Evolutionary conservation across 345 rosid genomes (phyloP), one percentile per base, ranked within the genome.

Genomic region (Eucalyptus urophylla): DNA sequence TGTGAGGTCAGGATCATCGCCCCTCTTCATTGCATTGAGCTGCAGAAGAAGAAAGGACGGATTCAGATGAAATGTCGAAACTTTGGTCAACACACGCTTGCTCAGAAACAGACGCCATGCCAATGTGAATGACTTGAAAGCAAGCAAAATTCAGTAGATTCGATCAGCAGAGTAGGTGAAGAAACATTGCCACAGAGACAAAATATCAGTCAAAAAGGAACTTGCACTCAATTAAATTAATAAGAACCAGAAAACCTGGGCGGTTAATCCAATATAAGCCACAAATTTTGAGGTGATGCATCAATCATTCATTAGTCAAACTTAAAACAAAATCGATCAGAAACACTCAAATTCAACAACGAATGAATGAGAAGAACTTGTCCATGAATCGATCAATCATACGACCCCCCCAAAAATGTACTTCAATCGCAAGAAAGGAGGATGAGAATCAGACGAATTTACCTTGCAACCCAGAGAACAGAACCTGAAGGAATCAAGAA

Each of bases 381-480:
- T 76, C 47, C 83, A 76, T 40, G 29, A 40, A 40, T 76, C 83
- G 24, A 76, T 76, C 43, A 49, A 86, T 86, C 49, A 58, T 51
- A 37, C 76, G 27, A 76, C 83, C 83, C 47, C 24, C 83, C 45
- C 40, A 76, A 53, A 53, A 81, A 49, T 40, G 87, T 49, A 72
- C 24, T 56, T 45, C 31, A 27, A 60, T 80, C 24, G 15, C n/a
- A 86, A 60, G 27, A 43, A 88, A 80, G 21, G 13, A 50, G 49
- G 49, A 54, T 4, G 40, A 24, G 65, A 53, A 37, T 37, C 12
- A 33, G 69, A 53, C 65, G 16, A 87, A 45, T 19, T 33, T 44
- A 94, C 96, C 95, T 97, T 97, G 95, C 99, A 97, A 51, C 98
- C 98, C 37, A 97, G 96, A 69, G 99, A 97, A 83, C 99, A 97